Conservation (phyloP, 2,329 filamentous ascomycete genomes). For the Colletotrichum musicola region DNA sequence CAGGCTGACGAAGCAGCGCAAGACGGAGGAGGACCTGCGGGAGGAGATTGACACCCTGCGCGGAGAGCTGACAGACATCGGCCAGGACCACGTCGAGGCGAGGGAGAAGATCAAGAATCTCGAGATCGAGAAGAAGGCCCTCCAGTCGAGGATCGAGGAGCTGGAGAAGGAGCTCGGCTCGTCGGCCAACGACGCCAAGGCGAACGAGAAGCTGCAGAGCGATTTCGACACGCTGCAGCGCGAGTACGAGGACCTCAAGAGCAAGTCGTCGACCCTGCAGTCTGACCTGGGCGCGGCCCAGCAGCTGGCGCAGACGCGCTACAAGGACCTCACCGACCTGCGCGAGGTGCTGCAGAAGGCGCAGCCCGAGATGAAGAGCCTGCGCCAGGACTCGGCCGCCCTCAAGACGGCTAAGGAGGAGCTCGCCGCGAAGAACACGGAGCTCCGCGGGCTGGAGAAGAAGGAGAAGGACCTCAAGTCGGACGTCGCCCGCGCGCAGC, state of each 20-base stretch:
- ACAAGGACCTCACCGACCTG: conserved; percentile 87
- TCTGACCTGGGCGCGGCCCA: conserved; percentile 89
- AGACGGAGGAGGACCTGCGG: conserved; percentile 81
- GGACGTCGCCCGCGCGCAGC: conserved; percentile 78
- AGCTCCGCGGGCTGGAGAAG: conserved; percentile 82
- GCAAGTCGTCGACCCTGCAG: conserved; percentile 77
- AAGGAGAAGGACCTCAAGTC: conserved; percentile 84
- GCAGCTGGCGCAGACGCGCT: conserved; percentile 86
- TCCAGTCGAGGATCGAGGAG: conserved; percentile 74
- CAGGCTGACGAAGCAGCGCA: conserved; percentile 75
- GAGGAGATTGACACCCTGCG: conserved; percentile 89
- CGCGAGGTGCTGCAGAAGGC: conserved; percentile 84
- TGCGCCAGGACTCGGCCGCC: conserved; percentile 81
- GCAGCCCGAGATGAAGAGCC: conserved; percentile 84
- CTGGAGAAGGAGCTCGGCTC: conserved; percentile 77
- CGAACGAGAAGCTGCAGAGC: conserved; percentile 67
- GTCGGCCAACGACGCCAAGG: conserved; percentile 51
- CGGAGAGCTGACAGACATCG: conserved; percentile 83
- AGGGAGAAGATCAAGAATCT: conserved; percentile 83
- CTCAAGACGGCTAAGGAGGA: conserved; percentile 83
- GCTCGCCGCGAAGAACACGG: conserved; percentile 67
- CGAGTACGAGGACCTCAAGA: conserved; percentile 77
- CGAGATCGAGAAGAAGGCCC: conserved; percentile 73
- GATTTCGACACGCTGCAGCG: conserved; percentile 69
- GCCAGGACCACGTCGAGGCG: conserved; percentile 85